phyloP scores from a whole-genome alignment of 2,329 filamentous ascomycete genomes.

The Alternaria hordeiaustralica region DNA sequence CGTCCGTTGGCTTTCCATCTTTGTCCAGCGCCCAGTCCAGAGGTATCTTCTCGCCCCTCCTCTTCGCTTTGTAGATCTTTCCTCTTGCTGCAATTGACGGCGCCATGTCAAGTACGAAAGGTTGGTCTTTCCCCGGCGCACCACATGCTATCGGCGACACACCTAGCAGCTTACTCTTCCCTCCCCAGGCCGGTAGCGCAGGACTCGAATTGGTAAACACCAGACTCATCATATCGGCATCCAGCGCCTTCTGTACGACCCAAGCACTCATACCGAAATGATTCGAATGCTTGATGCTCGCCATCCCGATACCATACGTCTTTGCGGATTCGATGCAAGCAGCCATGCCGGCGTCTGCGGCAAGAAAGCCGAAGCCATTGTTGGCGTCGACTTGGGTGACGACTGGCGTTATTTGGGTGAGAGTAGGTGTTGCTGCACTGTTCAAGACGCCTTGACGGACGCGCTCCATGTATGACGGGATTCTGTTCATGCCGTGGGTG shows the following conservation, averaged over 20 bases:
- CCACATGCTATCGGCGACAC: constrained; percentile 78
- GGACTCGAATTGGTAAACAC: constrained; percentile 70
- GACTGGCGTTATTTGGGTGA: constrained; percentile 70
- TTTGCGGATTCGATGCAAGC: constrained; percentile 71
- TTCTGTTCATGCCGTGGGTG: constrained; percentile 78
- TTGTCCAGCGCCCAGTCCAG: constrained; percentile 76
- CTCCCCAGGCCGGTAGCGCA: constrained; percentile 74
- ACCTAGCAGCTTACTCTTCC: constrained; percentile 71
- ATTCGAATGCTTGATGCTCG: constrained; percentile 76
- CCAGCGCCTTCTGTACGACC: constrained; percentile 77
- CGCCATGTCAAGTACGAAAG: constrained; percentile 78
- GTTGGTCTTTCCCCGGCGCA: constrained; percentile 65
- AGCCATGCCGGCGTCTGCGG: constrained; percentile 69
- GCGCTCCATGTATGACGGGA: constrained; percentile 78
- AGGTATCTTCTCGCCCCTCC: constrained; percentile 72
- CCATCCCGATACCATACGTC: constrained; percentile 75
- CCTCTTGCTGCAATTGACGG: constrained; percentile 71
- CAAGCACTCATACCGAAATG: constrained; percentile 86
- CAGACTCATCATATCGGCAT: constrained; percentile 67
- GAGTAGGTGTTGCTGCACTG: constrained; percentile 62
- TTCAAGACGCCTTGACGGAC: constrained; percentile 74
- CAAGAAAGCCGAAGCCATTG: constrained; percentile 79
- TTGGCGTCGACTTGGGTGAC: constrained; percentile 69
- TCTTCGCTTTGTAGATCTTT: constrained; percentile 73
- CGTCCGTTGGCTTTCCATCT: constrained; percentile 71